These are phyloP conservation scores for Penicillium paradoxum DNA, from an alignment of 495 filamentous ascomycete genomes.

Conservation along the genomic window DNA sequence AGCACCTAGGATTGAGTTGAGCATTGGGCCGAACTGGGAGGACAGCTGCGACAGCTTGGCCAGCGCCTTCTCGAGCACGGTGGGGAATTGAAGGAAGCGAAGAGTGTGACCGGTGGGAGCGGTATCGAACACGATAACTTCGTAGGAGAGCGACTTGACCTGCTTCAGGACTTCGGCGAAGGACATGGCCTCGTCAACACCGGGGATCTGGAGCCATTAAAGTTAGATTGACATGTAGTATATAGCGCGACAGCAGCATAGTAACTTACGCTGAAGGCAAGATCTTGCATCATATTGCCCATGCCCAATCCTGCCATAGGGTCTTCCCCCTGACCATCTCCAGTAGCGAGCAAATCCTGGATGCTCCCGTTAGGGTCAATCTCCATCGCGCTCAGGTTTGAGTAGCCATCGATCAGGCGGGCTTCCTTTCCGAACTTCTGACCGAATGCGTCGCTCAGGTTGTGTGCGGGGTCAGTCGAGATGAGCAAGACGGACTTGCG, in stretches of 20 bases:
- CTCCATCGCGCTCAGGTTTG: conserved; percentile 97
- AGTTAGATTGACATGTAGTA: conserved; percentile 5
- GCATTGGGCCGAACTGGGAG: conserved; percentile 89
- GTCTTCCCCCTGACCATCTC: conserved; percentile 68
- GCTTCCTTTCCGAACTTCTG: conserved; percentile 99
- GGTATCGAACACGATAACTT: conserved; percentile 98
- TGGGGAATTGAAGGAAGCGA: conserved; percentile 97
- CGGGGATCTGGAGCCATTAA: conserved; percentile 66
- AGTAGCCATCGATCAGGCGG: conserved; percentile 82
- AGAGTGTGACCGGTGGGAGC: conserved; percentile 98
- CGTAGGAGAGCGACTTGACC: conserved; percentile 98
- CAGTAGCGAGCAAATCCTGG: conserved; percentile 82
- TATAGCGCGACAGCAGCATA: conserved; percentile 6
- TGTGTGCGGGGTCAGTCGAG: conserved; percentile 97
- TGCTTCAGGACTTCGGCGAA: conserved; percentile 99
- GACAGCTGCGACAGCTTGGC: conserved; percentile 94
- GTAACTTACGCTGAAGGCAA: conserved; percentile 59
- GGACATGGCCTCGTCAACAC: conserved; percentile 99
- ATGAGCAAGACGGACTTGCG: conserved; percentile 95
- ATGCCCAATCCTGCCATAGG: conserved; percentile 61
- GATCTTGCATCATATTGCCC: conserved; percentile 71
- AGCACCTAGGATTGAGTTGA: conserved; percentile 84
- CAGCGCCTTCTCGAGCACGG: conserved; percentile 95
- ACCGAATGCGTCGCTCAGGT: conserved; percentile 94
- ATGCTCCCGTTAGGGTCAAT: conserved; percentile 98